These are phyloP conservation scores for Neonectria faginata DNA, from an alignment of 2,329 filamentous ascomycete genomes.

Conservation along the genomic window DNA sequence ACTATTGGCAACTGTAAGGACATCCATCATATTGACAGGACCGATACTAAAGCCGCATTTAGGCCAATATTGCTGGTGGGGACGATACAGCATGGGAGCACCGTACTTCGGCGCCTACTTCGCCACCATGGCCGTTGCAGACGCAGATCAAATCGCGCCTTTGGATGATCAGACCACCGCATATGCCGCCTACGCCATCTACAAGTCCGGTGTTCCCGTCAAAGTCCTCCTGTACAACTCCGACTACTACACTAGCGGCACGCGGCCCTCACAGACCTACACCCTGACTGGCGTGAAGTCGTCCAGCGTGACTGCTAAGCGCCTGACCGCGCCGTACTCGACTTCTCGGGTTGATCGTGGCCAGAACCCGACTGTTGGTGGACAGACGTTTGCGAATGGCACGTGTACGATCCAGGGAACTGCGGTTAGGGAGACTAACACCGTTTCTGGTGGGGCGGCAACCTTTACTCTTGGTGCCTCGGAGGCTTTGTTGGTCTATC, in stretches of 20 bases:
- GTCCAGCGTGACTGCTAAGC: conserved; percentile 54
- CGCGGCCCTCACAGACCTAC: conserved; percentile 53
- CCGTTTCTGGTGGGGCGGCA: conserved; percentile 17
- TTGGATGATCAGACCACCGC: conserved; percentile 57
- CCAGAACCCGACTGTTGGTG: conserved; percentile 32
- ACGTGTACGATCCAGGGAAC: conserved; percentile 32
- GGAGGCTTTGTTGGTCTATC: conserved; percentile 25
- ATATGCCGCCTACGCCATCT: conserved; percentile 61
- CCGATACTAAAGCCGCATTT: not conserved
- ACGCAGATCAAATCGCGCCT: conserved; percentile 56
- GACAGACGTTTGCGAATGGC: conserved; percentile 34
- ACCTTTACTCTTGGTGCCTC: conserved; percentile 29
- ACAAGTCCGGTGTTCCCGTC: conserved; percentile 51
- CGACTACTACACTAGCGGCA: conserved; percentile 52
- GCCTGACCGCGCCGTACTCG: conserved; percentile 38
- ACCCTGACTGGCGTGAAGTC: conserved; percentile 56
- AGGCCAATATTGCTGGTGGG: conserved; percentile 62
- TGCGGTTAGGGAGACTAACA: conserved; percentile 12
- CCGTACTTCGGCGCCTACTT: conserved; percentile 64
- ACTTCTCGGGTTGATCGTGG: conserved; percentile 36
- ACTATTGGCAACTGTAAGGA: conserved; percentile 62
- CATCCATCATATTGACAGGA: not conserved
- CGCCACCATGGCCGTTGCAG: conserved; percentile 59
- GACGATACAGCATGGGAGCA: conserved; percentile 60
- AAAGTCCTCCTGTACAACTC: conserved; percentile 60